Percentiles rank a stretch among this genome's conserved stretches.
Evolutionary conservation across 352 stramenopile genomes (phyloP).

Genomic region (Phytophthora citricola): DNA sequence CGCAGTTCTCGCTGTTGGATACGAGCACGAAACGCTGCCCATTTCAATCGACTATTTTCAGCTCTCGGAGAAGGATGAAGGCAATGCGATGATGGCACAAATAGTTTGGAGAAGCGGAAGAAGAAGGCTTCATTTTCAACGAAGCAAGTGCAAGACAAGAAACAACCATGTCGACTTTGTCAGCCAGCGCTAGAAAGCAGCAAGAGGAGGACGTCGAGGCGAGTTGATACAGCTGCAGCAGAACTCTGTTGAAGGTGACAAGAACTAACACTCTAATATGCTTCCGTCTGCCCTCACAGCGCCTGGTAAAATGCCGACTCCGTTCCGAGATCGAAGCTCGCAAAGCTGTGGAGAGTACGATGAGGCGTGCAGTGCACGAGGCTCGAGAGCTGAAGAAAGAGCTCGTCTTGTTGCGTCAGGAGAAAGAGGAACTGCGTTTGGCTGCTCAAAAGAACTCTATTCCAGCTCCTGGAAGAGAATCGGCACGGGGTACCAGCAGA

Average conservation of each 20-base stretch:
- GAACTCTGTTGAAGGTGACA: not conserved
- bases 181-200: conserved; percentile 56
- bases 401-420: conserved; percentile 72
- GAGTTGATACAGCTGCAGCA: not conserved
- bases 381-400: conserved; percentile 81
- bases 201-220: conserved; percentile 74
- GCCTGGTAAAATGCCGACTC: conserved; percentile 79
- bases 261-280: not conserved
- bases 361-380: conserved; percentile 79
- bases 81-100: conserved; percentile 12
- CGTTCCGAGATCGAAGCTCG: conserved; percentile 78
- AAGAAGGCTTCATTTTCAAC: not conserved
- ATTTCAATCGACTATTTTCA: conserved; percentile 31
- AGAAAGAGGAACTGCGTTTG: conserved; percentile 69
- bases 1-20: not conserved
- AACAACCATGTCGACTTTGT: conserved; percentile 36
- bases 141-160: conserved; percentile 5
- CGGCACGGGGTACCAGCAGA: conserved; percentile 2
- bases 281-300: conserved; percentile 29
- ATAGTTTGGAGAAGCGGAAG: conserved; percentile 15
- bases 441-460: conserved; percentile 21
- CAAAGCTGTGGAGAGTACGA: conserved; percentile 73
- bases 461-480: conserved; percentile 17
- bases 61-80: not conserved
- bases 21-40: conserved; percentile 7